These are phyloP conservation scores for Stenocarpella maydis DNA, from an alignment of 2,329 filamentous ascomycete genomes.

Conservation along the genomic window DNA sequence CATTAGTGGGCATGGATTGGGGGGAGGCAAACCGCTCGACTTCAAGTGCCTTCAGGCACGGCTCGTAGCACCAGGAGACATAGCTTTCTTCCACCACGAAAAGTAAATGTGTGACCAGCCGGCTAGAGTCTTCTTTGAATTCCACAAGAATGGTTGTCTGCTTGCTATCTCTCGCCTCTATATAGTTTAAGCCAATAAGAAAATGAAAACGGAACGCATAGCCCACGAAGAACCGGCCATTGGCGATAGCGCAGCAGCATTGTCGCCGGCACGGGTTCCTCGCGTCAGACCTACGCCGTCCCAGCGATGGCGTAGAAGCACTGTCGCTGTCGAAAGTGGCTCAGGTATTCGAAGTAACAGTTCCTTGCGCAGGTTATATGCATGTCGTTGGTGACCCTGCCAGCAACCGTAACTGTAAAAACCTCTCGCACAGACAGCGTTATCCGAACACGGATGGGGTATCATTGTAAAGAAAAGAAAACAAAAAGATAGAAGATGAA, in stretches of 20 bases:
- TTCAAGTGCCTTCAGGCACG: not conserved
- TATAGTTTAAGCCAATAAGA: conserved; percentile 12
- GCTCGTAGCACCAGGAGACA: not conserved
- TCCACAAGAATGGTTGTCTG: not conserved
- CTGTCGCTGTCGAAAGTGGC: conserved; percentile 60
- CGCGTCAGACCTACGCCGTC: conserved; percentile 59
- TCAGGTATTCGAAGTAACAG: not conserved
- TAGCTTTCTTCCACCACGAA: not conserved
- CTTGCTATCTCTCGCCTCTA: not conserved
- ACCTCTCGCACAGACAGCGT: conserved; percentile 52
- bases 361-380: conserved; percentile 32
- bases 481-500: conserved; percentile 36
- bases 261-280: conserved; percentile 54
- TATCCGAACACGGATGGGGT: conserved; percentile 63
- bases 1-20: not conserved
- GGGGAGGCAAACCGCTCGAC: not conserved
- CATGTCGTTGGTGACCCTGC: not conserved
- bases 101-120: not conserved
- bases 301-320: conserved; percentile 65
- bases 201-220: conserved; percentile 25
- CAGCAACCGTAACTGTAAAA: conserved; percentile 37
- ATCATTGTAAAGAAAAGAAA: conserved; percentile 53
- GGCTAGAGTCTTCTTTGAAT: too few species aligned
- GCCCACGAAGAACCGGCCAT: conserved; percentile 35
- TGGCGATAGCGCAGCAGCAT: conserved; percentile 63